Conservation (phyloP, 768 basidiomycete genomes). For the Holtermanniella nyarrowii region DNA sequence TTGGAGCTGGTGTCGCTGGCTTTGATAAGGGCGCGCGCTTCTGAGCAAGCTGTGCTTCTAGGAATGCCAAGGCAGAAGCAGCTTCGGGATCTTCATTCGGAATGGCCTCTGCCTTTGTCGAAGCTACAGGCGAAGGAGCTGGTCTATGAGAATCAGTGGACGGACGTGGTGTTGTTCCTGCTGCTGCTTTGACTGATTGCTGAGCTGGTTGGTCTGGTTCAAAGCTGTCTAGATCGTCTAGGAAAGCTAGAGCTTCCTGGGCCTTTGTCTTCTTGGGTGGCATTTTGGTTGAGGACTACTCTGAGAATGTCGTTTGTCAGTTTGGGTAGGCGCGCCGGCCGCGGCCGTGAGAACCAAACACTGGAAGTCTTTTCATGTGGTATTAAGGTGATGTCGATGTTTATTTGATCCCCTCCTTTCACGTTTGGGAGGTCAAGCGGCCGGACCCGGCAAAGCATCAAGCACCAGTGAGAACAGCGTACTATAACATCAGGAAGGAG, state of each 20-base stretch:
- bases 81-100: slow-evolving; percentile 50
- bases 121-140: background rate
- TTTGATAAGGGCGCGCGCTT: slow-evolving; percentile 57
- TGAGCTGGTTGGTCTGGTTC: slow-evolving; percentile 15
- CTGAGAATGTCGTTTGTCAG: background rate
- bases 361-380: no score
- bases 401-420: no score
- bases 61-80: slow-evolving; percentile 78
- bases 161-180: slow-evolving; percentile 2
- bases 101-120: slow-evolving; percentile 2
- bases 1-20: slow-evolving; percentile 36
- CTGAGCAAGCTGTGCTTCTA: slow-evolving; percentile 81
- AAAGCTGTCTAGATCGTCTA: slow-evolving; percentile 86
- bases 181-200: slow-evolving; percentile 4
- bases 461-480: no score
- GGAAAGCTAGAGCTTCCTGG: slow-evolving; percentile 75
- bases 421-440: no score
- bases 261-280: slow-evolving; percentile 38
- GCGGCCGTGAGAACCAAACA: no score
- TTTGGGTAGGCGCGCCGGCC: no score
- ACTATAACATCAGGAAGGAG: no score
- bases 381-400: no score
- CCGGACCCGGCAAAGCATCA: no score
- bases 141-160: background rate
- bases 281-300: slow-evolving; percentile 15